Base-by-base conservation (phyloP, 2,329 filamentous ascomycete species). In the Onygenales sp. region DNA sequence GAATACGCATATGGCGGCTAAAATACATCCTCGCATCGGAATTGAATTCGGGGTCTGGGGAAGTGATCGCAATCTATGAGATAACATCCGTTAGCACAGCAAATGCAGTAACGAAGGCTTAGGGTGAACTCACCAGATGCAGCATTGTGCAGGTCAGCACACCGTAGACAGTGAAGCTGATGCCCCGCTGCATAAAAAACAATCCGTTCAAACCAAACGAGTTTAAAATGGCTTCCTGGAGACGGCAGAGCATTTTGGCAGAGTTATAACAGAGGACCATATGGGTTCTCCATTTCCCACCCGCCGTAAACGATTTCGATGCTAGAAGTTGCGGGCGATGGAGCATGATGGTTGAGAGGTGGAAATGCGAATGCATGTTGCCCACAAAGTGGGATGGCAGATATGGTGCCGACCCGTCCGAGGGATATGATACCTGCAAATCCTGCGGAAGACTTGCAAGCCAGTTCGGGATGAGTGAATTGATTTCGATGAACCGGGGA, bases 151-250 rank as follows among this genome's bases (percentile, higher is more conserved):
- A 95, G 0, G 89, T 93, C 45, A 97, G 74, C 31, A 95, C 83
- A 53, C 85, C 84, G 65, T 97, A 97, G n/a, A 97, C 89, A 5
- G 88, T 89, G 64, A 95, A 97, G 69, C 91, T 95, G 66, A 95
- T 90, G 40, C 92, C 92, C 59, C 92, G 81, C 63, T 92, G 86
- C 92, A 96, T 96, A 71, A 86, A 94, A 61, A 93, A 78, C 13
- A 97, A 76, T 0, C 91, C 92, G 13, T 81, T 81, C 56, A 95
- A 74, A 2, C 90, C 88, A 67, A 85, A 95, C 0, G 81, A 80
- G 52, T 85, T 79, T 54, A 95, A 65, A 37, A 95, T 82, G 2
- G 85, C 85, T 70, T 97, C 92, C 65, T 96, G 90, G 5, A 96
- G 70, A 55, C 87, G 84, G 69, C 91, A 96, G 49, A 97, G 78